These are phyloP conservation scores for Lignosus rhinocerotis DNA, from an alignment of 1,284 basidiomycete species.

Conservation along the genomic window DNA sequence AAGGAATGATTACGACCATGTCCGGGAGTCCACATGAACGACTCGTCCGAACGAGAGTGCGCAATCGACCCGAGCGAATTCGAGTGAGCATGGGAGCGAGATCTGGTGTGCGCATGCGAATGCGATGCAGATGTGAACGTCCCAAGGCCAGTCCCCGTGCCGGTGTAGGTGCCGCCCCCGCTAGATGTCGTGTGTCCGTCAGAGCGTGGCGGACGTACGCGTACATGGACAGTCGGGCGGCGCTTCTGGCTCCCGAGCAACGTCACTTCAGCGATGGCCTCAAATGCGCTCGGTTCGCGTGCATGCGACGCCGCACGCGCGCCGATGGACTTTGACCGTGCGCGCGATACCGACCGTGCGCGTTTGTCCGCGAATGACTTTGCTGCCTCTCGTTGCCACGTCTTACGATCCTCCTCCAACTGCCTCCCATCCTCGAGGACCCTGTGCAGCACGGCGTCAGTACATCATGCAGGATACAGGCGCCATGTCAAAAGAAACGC, in stretches of 20 bases:
- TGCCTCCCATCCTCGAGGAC: constrained; percentile 63
- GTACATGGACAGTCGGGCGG: constrained; percentile 47
- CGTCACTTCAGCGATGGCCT: constrained; percentile 61
- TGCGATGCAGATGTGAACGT: constrained; percentile 27
- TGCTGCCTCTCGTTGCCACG: constrained; percentile 64
- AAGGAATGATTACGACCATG: constrained; percentile 63
- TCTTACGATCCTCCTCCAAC: constrained; percentile 59
- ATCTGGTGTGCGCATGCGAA: constrained; percentile 44
- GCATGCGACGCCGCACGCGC: constrained; percentile 27
- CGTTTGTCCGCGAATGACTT: constrained; percentile 66
- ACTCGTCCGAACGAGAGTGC: constrained; percentile 33
- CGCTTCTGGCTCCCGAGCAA: constrained; percentile 61
- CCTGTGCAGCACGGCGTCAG: constrained; percentile 37
- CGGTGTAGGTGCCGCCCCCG: constrained; percentile 15
- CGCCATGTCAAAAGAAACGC: neutral
- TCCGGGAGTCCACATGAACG: constrained; percentile 29
- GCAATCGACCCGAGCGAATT: constrained; percentile 40
- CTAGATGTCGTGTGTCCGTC: constrained; percentile 20
- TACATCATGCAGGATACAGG: constrained; percentile 1
- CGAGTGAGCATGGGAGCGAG: constrained; percentile 33
- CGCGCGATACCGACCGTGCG: constrained; percentile 59
- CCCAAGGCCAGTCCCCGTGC: constrained; percentile 19
- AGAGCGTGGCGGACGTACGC: constrained; percentile 22
- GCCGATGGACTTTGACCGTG: constrained; percentile 59
- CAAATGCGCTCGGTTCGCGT: constrained; percentile 40